Base-by-base conservation (phyloP, 1,139 yeast species). In the Zhuliangozyma parablackwelliae region DNA sequence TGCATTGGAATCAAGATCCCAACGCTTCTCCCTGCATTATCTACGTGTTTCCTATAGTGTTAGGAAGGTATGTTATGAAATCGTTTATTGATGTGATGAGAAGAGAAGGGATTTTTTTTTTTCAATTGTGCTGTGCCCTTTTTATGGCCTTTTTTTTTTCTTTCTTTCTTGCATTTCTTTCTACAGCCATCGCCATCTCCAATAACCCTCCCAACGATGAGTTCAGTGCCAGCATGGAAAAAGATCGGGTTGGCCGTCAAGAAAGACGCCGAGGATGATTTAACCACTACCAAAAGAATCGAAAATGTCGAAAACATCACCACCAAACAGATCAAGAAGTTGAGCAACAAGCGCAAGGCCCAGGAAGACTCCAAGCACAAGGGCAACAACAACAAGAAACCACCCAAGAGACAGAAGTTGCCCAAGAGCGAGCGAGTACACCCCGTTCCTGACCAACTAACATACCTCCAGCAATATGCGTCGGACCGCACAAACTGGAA, bases 211-310 rank as follows among this genome's bases (percentile, higher is more conserved):
- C 16, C 16, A 16, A 23, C 6, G 11, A 45, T 44, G 49, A 39
- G 44, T 33, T 40, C 49, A 20, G 52, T 84, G 28, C 97, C 97
- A 30, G 97, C 97, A 1, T 89, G 97, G 97, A 88, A 89, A 58
- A 73, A 81, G 53, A 74, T 86, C 24, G 96, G 95, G 28, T 73
- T 88, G 29, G 75, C 77, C 49, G 81, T 82, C 37, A 65, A 74
- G 45, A 43, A 61, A 20, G 59, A 57, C 11, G 61, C 61, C 13
- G 78, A 72, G 42, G 72, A 72, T 1, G 54, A 71, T 11, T 62
- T 67, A 1, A 45, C 68, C 3, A 57, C 66, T 1, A 55, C 69
- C 6, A 74, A 67, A 42, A 40, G 47, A 39, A 50, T 69, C 23
- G 81, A 79, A 20, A 61, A 72, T 9, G 73, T 72, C 5, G 64